Base-by-base conservation (phyloP, 106 monocot species). In the Dioscorea dumetorum region DNA sequence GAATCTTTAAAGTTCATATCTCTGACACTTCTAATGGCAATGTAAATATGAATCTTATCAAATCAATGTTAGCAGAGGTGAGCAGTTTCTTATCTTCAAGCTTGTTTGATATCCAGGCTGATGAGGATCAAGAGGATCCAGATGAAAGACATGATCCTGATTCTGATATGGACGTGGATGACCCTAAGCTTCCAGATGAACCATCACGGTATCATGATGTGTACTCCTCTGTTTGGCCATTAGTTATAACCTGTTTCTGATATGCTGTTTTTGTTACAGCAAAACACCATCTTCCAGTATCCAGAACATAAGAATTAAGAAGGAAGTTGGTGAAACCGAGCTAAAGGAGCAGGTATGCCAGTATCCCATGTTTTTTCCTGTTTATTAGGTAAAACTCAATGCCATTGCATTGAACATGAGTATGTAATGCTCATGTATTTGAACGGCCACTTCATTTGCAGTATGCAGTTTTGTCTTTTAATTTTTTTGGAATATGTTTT, bases 71-170 rank as follows among this genome's bases (percentile, higher is more conserved):
- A 41, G 10, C 41, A 8, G 41, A 41, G 41, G 41, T 41, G 6
- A 41, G 0, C 41, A 10, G 5, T 41, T 41, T 41, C 41, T 41
- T 41, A 41, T 41, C 10, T 41, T 61, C 17, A 8, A 61, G 14
- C 17, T 64, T 10, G 4, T 41, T 56, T 61, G 31, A 57, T 80
- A 53, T 81, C 10, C 76, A 88, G 88, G 69, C 69, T 12, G 84
- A 84, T 81, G 87, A 88, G 76, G 84, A 83, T 74, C 74, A 75
- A 69, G 83, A 84, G 58, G 87, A 88, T 75, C 72, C 72, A 31
- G 87, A 88, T 73, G 88, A 88, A 73, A 88, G 88, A 34, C 80
- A 88, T 63, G 84, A 88, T 73, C 72, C 69, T n/a, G 73, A 81
- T 76, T 81, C 80, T 23, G 83, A 88, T 76, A 76, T 71, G 72